These are phyloP conservation scores for Phoma sp. DNA, from an alignment of 2,329 filamentous ascomycete genomes.

Conservation along the genomic window DNA sequence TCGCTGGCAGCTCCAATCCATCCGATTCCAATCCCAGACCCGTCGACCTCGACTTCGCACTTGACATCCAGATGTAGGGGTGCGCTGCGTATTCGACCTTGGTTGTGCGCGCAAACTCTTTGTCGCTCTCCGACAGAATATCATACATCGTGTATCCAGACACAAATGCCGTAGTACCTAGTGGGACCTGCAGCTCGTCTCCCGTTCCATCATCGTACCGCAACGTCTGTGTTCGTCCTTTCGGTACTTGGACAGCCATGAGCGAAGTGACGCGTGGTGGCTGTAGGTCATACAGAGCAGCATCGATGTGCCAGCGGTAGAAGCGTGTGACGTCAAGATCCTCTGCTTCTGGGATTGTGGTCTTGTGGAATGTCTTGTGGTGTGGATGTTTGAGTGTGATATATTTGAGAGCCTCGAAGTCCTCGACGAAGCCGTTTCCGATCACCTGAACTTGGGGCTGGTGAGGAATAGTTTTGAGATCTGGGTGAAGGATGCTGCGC, in stretches of 20 bases:
- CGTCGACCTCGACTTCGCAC: constrained; percentile 68
- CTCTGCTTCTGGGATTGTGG: constrained; percentile 66
- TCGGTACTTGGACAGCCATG: constrained; percentile 75
- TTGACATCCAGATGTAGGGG: constrained; percentile 82
- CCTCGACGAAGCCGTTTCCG: constrained; percentile 72
- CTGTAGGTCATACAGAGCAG: constrained; percentile 76
- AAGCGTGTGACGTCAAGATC: constrained; percentile 65
- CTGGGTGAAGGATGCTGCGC: constrained; percentile 73
- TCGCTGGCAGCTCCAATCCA: constrained; percentile 64
- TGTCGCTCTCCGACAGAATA: constrained; percentile 67
- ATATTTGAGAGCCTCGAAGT: constrained; percentile 74
- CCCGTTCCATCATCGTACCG: constrained; percentile 75
- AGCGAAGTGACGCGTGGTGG: constrained; percentile 76
- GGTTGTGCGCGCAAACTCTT: constrained; percentile 70
- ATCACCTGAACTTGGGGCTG: constrained; percentile 84
- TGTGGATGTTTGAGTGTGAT: constrained; percentile 76
- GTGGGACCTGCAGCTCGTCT: constrained; percentile 70
- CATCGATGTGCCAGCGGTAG: constrained; percentile 83
- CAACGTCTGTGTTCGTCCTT: constrained; percentile 64
- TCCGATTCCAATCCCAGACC: constrained; percentile 76
- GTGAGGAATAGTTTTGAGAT: constrained; percentile 79
- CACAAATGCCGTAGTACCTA: constrained; percentile 79
- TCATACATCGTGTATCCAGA: constrained; percentile 75
- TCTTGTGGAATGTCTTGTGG: constrained; percentile 77
- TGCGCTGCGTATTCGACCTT: constrained; percentile 78